Conservation (phyloP, 2,329 filamentous ascomycete species). For the Stagonosporopsis vannaccii region DNA sequence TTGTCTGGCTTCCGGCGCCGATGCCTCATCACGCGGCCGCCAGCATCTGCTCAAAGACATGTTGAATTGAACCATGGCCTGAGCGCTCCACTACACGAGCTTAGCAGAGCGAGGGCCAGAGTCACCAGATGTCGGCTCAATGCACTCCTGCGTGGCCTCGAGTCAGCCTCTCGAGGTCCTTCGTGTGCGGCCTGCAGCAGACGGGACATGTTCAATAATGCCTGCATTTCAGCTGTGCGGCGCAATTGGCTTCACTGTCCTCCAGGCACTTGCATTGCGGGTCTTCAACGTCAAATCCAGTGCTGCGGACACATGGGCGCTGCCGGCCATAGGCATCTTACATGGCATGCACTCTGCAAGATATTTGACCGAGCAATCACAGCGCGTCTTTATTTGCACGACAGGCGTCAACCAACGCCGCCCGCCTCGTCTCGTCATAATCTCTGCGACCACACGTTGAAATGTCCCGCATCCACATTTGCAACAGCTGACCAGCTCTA, state of each 20-base stretch:
- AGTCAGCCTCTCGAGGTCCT: slow-evolving; percentile 16
- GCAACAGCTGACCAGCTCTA: slow-evolving; percentile 32
- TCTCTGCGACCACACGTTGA: slow-evolving; percentile 22
- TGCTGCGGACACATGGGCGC: slow-evolving; percentile 22
- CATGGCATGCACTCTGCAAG: slow-evolving; percentile 22
- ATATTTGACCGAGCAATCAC: slow-evolving; percentile 29
- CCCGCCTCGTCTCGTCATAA: slow-evolving; percentile 32
- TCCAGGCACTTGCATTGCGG: slow-evolving; percentile 17
- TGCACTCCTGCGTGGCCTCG: slow-evolving; percentile 11
- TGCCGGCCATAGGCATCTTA: slow-evolving; percentile 25
- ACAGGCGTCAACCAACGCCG: slow-evolving; percentile 35
- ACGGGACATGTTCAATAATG: slow-evolving; percentile 10
- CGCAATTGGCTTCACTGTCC: slow-evolving; percentile 1
- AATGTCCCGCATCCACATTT: slow-evolving; percentile 31
- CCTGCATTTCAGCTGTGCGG: slow-evolving; percentile 14
- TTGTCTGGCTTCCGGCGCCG: slow-evolving; percentile 16
- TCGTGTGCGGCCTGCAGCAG: slow-evolving; percentile 10
- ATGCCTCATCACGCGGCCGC: slow-evolving; percentile 16
- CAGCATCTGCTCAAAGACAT: not conserved
- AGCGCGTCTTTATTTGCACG: slow-evolving; percentile 37
- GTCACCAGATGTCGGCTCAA: slow-evolving; percentile 19
- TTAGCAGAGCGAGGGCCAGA: slow-evolving; percentile 10
- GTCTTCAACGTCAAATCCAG: slow-evolving; percentile 24
- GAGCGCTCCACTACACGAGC: slow-evolving; percentile 16
- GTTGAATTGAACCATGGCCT: slow-evolving; percentile 16